Conservation (phyloP, 2,329 filamentous ascomycete genomes). For the Cryphonectria nitschkei region DNA sequence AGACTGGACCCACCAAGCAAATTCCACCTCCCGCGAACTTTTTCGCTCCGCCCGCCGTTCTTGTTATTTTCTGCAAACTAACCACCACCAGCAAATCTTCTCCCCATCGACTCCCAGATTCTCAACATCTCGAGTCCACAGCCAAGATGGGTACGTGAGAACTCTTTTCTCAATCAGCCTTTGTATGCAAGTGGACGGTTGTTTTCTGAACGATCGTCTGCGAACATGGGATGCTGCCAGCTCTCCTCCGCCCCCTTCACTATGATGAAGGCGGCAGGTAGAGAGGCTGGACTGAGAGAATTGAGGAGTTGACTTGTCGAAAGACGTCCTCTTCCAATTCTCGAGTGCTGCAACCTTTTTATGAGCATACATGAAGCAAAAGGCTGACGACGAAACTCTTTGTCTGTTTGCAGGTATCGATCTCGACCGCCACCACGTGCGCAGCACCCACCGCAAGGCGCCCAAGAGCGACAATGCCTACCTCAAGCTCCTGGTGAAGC, state of each 20-base stretch:
- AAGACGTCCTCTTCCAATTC: slow-evolving; percentile 26
- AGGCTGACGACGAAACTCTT: slow-evolving; percentile 61
- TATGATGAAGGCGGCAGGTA: slow-evolving; percentile 5
- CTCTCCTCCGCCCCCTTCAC: slow-evolving; percentile 13
- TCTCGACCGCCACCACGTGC: slow-evolving; percentile 71
- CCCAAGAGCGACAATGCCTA: slow-evolving; percentile 98
- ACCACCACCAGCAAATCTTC: slow-evolving; percentile 39
- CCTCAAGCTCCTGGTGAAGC: slow-evolving; percentile 95
- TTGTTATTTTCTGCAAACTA: slow-evolving; percentile 36
- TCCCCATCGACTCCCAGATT: slow-evolving; percentile 38
- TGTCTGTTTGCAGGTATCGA: slow-evolving; percentile 66
- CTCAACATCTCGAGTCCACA: slow-evolving; percentile 42
- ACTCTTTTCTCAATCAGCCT: slow-evolving; percentile 42
- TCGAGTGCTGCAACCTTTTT: slow-evolving; percentile 37
- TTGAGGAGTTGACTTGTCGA: slow-evolving; percentile 10
- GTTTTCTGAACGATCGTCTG: slow-evolving; percentile 27
- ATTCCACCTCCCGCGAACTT: slow-evolving; percentile 28
- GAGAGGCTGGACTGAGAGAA: slow-evolving; percentile 22
- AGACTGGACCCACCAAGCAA: slow-evolving; percentile 25
- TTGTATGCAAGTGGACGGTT: slow-evolving; percentile 55
- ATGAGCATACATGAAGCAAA: slow-evolving; percentile 66
- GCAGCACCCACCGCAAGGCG: slow-evolving; percentile 82
- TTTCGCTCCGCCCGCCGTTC: slow-evolving; percentile 21
- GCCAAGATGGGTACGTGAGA: slow-evolving; percentile 66
- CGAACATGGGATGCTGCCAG: slow-evolving; percentile 29